Percentiles rank a stretch among this genome's conserved stretches.
Evolutionary conservation across 129 eudicot genomes (phyloP).

Genomic region (Artemisia argyi): DNA sequence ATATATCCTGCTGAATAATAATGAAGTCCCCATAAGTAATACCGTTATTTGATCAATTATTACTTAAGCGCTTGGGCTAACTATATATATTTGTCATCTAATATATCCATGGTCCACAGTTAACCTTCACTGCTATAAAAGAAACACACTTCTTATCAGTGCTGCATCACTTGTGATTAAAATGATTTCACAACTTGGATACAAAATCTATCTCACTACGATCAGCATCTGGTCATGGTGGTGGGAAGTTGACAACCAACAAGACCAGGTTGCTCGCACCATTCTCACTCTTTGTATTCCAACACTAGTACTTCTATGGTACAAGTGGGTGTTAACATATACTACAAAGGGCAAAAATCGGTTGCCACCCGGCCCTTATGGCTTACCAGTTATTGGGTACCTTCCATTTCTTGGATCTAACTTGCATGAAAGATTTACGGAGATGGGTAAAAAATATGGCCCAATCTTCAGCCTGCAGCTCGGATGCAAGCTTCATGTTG

Average conservation of each 20-base stretch:
- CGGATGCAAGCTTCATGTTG: slow-evolving; percentile 32
- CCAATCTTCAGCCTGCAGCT: slow-evolving; percentile 34
- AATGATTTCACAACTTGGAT: slow-evolving; percentile 3
- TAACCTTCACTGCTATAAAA: background rate
- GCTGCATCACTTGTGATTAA: background rate
- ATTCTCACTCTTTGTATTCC: slow-evolving; percentile 12
- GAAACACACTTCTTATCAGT: background rate
- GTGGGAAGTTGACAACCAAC: background rate
- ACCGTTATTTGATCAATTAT: too few relatives aligned
- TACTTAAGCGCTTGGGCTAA: too few relatives aligned
- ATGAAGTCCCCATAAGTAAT: too few relatives aligned
- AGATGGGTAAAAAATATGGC: slow-evolving; percentile 21
- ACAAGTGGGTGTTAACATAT: background rate
- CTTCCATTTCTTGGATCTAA: slow-evolving; percentile 33
- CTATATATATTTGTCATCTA: too few relatives aligned
- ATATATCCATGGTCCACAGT: too few relatives aligned
- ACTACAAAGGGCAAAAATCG: background rate
- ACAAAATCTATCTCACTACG: background rate
- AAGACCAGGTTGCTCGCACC: background rate
- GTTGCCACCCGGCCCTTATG: slow-evolving; percentile 38
- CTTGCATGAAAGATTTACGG: slow-evolving; percentile 23
- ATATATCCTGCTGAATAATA: too few relatives aligned
- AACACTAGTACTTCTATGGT: slow-evolving; percentile 2
- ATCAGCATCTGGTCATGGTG: slow-evolving; percentile 31
- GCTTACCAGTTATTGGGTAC: slow-evolving; percentile 38